Conservation (phyloP, 257 asterid genomes). For the Eustoma russellianum region DNA sequence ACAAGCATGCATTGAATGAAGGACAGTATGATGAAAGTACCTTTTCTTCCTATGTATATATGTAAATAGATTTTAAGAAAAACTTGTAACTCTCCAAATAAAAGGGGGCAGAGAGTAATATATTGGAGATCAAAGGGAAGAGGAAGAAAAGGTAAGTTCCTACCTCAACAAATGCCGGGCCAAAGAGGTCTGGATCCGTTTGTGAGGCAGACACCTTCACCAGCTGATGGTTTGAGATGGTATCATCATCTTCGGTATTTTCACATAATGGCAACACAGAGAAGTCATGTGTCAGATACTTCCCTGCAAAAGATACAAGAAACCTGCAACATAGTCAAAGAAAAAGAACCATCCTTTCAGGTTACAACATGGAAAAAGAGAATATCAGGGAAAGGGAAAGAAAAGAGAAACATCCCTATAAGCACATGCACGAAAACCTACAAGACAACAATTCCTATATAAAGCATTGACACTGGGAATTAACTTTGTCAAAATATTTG, state of each 20-base stretch:
- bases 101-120: no score
- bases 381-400: not conserved
- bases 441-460: no score
- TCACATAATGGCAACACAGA: slow-evolving; percentile 33
- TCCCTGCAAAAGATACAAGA: slow-evolving; percentile 76
- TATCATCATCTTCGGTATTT: slow-evolving; percentile 26
- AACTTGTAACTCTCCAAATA: no score
- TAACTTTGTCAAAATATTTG: no score
- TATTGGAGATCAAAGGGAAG: no score
- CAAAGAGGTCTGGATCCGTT: slow-evolving; percentile 41
- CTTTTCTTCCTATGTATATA: no score
- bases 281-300: slow-evolving; percentile 47
- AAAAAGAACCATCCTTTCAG: not conserved
- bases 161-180: slow-evolving; percentile 93
- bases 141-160: not conserved
- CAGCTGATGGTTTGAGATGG: slow-evolving; percentile 45
- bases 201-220: slow-evolving; percentile 59
- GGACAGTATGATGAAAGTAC: no score
- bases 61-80: no score
- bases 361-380: not conserved
- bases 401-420: not conserved
- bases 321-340: slow-evolving; percentile 36
- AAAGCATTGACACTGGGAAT: no score
- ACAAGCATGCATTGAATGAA: no score
- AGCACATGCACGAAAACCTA: no score